Percentiles rank a stretch among this genome's conserved stretches.
phyloP scores from a whole-genome alignment of 176 grass and related monocot genomes.

The Chloris gayana region DNA sequence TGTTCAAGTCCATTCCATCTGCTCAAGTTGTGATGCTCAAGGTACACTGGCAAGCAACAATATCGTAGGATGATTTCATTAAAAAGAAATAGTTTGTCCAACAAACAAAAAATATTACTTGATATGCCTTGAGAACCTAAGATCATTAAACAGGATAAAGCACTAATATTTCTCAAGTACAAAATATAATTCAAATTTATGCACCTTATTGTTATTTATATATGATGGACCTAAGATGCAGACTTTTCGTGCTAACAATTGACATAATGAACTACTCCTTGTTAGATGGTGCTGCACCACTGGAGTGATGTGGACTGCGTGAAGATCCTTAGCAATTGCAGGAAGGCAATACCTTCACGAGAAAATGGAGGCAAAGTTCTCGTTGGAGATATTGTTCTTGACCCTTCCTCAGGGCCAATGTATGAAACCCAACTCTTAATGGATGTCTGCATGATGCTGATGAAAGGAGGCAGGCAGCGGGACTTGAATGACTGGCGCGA shows the following conservation, averaged over 20 bases:
- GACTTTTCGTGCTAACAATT: not conserved
- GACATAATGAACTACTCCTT: not conserved
- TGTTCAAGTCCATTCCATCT: slow-evolving; percentile 46
- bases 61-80: too few relatives aligned
- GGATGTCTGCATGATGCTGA: slow-evolving; percentile 48
- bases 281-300: slow-evolving; percentile 34
- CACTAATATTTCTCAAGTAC: not conserved
- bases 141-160: too few relatives aligned
- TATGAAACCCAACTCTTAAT: slow-evolving; percentile 37
- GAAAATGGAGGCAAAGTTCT: slow-evolving; percentile 40
- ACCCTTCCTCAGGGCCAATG: not conserved
- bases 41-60: not conserved
- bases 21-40: slow-evolving; percentile 50
- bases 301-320: slow-evolving; percentile 50
- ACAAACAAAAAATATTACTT: too few relatives aligned
- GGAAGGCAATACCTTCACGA: slow-evolving; percentile 39
- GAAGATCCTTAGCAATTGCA: slow-evolving; percentile 49
- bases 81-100: too few relatives aligned
- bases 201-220: not conserved
- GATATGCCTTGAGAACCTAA: too few relatives aligned
- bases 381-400: slow-evolving; percentile 35
- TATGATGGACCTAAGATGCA: not conserved
- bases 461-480: slow-evolving; percentile 32
- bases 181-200: not conserved
- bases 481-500: slow-evolving; percentile 37